Evolutionary conservation across 805 yeast genomes (phyloP).

Genomic region (Ogataea paraovalis): DNA sequence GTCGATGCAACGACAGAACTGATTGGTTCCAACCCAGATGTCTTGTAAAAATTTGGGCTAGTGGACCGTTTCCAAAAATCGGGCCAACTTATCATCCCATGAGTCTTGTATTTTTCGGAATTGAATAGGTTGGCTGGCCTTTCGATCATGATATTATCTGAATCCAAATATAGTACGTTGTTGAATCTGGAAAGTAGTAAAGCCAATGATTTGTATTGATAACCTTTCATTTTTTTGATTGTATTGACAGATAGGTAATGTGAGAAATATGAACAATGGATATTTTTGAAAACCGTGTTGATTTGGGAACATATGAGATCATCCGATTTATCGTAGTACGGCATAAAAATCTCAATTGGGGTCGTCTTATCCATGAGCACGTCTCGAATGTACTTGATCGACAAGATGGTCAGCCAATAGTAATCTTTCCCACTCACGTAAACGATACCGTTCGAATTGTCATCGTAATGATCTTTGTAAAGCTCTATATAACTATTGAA

Average conservation of each 20-base stretch:
- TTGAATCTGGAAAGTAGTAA: slow-evolving; percentile 43
- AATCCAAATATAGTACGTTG: slow-evolving; percentile 43
- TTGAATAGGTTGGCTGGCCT: slow-evolving; percentile 40
- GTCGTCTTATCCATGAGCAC: slow-evolving; percentile 22
- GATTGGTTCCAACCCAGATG: slow-evolving; percentile 40
- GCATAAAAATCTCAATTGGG: slow-evolving; percentile 50
- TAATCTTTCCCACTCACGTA: slow-evolving; percentile 29
- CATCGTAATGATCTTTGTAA: slow-evolving; percentile 7
- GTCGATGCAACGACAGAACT: slow-evolving; percentile 37
- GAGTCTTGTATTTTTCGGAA: slow-evolving; percentile 37
- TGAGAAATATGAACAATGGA: slow-evolving; percentile 42
- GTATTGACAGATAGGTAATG: slow-evolving; percentile 26
- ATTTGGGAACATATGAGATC: slow-evolving; percentile 40
- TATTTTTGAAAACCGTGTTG: slow-evolving; percentile 32
- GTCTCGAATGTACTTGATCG: slow-evolving; percentile 29
- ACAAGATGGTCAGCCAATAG: slow-evolving; percentile 29
- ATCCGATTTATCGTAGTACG: slow-evolving; percentile 37
- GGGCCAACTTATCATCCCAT: slow-evolving; percentile 58
- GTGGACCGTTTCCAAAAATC: slow-evolving; percentile 67
- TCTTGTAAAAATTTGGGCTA: slow-evolving; percentile 46
- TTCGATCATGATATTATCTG: slow-evolving; percentile 44
- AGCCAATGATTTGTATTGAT: slow-evolving; percentile 49
- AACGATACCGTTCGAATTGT: slow-evolving; percentile 24
- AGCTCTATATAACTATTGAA: slow-evolving; percentile 12
- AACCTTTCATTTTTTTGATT: slow-evolving; percentile 30